phyloP scores from a whole-genome alignment of 352 stramenopile genomes.

The Phytophthora constricta region DNA sequence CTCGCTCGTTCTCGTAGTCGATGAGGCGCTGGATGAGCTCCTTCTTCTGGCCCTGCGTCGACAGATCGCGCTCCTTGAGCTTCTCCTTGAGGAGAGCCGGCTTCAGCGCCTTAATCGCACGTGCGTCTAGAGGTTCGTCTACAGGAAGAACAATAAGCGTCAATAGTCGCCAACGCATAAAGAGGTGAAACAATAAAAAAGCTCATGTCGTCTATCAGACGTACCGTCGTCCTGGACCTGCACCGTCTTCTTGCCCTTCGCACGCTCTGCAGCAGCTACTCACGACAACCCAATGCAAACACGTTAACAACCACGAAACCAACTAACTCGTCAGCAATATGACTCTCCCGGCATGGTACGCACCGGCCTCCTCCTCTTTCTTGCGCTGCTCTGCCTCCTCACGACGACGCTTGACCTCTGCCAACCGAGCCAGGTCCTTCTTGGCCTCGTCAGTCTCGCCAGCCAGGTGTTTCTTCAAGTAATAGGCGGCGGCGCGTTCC shows the following conservation, averaged over 20 bases:
- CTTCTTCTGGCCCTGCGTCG: slow-evolving; percentile 90
- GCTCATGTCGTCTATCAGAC: slow-evolving; percentile 28
- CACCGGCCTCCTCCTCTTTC: slow-evolving; percentile 82
- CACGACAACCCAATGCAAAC: too few relatives aligned
- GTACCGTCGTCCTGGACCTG: slow-evolving; percentile 66
- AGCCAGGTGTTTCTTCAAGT: slow-evolving; percentile 87
- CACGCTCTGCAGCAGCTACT: slow-evolving; percentile 63
- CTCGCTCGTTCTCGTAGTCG: slow-evolving; percentile 87
- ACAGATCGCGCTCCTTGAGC: slow-evolving; percentile 84
- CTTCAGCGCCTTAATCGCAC: slow-evolving; percentile 89
- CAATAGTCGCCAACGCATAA: too few relatives aligned
- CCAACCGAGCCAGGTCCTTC: slow-evolving; percentile 81
- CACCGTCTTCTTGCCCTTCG: slow-evolving; percentile 73
- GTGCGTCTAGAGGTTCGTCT: slow-evolving; percentile 84
- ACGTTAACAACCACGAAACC: slow-evolving; percentile 7
- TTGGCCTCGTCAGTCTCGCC: slow-evolving; percentile 89
- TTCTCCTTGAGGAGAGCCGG: slow-evolving; percentile 90
- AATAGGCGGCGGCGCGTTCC: slow-evolving; percentile 70
- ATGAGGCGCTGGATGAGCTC: slow-evolving; percentile 90
- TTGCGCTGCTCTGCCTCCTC: slow-evolving; percentile 83
- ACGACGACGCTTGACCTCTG: slow-evolving; percentile 80
- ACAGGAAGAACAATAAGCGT: not conserved
- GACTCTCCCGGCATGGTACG: slow-evolving; percentile 5
- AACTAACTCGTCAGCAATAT: not conserved
- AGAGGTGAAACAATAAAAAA: not conserved